Base-by-base conservation (phyloP, 2,329 filamentous ascomycete genomes). In the Ophiognomonia clavigignenti-juglandacearum region DNA sequence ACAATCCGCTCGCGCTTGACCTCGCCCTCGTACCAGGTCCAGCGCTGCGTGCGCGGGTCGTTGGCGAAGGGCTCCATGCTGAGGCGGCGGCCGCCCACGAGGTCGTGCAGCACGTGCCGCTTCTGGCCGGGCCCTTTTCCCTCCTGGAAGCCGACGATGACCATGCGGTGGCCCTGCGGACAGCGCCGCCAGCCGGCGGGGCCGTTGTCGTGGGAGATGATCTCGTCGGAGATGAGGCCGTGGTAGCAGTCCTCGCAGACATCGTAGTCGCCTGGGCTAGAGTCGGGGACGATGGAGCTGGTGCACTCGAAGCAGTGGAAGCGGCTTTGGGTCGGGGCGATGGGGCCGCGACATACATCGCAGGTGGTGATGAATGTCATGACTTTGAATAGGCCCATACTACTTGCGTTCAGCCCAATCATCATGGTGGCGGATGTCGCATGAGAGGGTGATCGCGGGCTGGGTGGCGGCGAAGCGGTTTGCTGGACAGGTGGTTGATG, bases 121-220 rank as follows among this genome's bases (percentile, higher is more conserved):
- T 79, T 74, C 57, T 86, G 82, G 0, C 85, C 85, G 20, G n/a
- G n/a, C n/a, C 80, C 78, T 16, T 78, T 75, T 26, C 75, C 53
- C 16, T 88, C 83, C 50, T 85, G 76, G 59, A 92, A 96, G 0
- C 82, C 84, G 10, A 95, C 72, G 10, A 95, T 71, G 0, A 84
- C 80, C 89, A 96, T 96, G 26, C 91, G 80, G 60, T 97, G 92
- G 5, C 86, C 86, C 35, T 77, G 74, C 1, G 83, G 74, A 61
- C 92, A 97, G 40, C 90, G 77, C 10, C 90, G 77, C 92, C 92
- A 96, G 3, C 91, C 91, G 10, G 74, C 75, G 4, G 82, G 74
- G 0, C 91, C 90, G 54, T 96, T 90, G 51, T 91, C 85, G 16
- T 72, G 69, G 46, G 80, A 82, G 52, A 96, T 83, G 38, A 80